Evolutionary conservation across 2,329 filamentous ascomycete species (phyloP), one percentile per base, ranked within the genome.

Genomic region (Leptographium lundbergii): DNA sequence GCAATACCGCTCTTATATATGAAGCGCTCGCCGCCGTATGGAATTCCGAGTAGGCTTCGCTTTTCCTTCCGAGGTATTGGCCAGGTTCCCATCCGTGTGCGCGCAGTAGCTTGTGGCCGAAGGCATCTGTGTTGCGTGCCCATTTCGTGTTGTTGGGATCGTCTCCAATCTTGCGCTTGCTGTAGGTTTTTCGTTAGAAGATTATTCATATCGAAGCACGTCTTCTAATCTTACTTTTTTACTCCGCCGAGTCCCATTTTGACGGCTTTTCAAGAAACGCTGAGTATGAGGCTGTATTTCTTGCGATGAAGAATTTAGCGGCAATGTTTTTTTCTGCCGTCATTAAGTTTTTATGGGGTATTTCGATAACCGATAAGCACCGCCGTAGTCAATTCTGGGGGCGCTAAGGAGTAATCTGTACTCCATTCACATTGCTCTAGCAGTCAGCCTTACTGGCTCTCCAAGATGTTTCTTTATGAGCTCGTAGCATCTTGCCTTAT

Each of bases 141-240:
- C 94, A 99, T 79, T 82, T 84, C 54, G 89, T 96, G 72, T 97
- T 99, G 75, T 97, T 96, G 9, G 94, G 94, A 73, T 99, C 94
- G 70, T 87, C 81, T 65, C 87, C 87, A 69, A 97, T 85, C 74
- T 92, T 95, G 54, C 78, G 78, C 65, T 69, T 71, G 62, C 70
- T 74, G 66, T 17, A 36, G 29, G 24, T n/a, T 47, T 6, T 4
- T 3, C 27, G 22, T 29, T 6, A 34, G 24, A 14, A 25, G 2
- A 7, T 2, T 14, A 14, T 14, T 9, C 27, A 36, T 9, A 48
- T 14, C 22, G 32, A 7, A n/a, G 51, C n/a, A 17, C 24, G 14
- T 25, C 22, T 24, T 34, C 25, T 29, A 13, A 2, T 17, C 73
- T 69, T 76, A 88, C 85, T 84, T 87, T 69, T 84, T 84, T 60